Evolutionary conservation across 2,329 filamentous ascomycete genomes (phyloP).

Genomic region (Fusarium kyushuense): DNA sequence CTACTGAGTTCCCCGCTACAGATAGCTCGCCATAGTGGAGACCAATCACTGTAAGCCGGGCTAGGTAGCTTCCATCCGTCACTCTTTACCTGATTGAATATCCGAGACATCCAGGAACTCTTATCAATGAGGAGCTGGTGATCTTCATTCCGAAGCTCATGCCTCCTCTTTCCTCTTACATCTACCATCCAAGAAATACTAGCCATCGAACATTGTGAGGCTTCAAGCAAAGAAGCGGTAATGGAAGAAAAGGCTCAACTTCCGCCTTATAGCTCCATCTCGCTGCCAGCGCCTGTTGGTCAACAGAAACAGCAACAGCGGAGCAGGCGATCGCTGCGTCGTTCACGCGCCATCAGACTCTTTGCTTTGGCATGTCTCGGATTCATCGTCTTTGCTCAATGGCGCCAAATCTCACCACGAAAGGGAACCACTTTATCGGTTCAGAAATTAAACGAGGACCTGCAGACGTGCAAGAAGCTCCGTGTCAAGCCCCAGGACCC

Average conservation of each 20-base stretch:
- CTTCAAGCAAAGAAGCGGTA: background rate
- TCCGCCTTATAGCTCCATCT: constrained; percentile 59
- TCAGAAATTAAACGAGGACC: constrained; percentile 64
- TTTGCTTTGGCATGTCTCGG: constrained; percentile 61
- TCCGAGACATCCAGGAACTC: constrained; percentile 8
- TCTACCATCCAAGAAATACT: background rate
- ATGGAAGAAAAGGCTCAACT: constrained; percentile 59
- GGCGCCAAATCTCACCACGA: constrained; percentile 55
- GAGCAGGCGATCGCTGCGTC: constrained; percentile 52
- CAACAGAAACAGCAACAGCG: constrained; percentile 34
- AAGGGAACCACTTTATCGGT: constrained; percentile 59
- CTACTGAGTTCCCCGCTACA: constrained; percentile 8
- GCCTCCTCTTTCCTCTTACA: constrained; percentile 12
- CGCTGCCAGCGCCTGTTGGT: constrained; percentile 42
- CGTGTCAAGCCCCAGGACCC: constrained; percentile 67
- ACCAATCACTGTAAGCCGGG: constrained; percentile 25
- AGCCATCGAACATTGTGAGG: constrained; percentile 4
- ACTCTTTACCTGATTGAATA: constrained; percentile 1
- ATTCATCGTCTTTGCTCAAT: constrained; percentile 64
- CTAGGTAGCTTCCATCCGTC: constrained; percentile 1
- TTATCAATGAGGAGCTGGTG: constrained; percentile 18
- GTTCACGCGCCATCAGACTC: constrained; percentile 59
- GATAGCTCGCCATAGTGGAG: constrained; percentile 30
- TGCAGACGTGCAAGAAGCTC: constrained; percentile 68
- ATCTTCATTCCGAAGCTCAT: constrained; percentile 36